A percentile compares a stretch with the other conserved stretches of the same genome.
Conservation (phyloP, 495 filamentous ascomycete genomes). For the Platismatia glauca region DNA sequence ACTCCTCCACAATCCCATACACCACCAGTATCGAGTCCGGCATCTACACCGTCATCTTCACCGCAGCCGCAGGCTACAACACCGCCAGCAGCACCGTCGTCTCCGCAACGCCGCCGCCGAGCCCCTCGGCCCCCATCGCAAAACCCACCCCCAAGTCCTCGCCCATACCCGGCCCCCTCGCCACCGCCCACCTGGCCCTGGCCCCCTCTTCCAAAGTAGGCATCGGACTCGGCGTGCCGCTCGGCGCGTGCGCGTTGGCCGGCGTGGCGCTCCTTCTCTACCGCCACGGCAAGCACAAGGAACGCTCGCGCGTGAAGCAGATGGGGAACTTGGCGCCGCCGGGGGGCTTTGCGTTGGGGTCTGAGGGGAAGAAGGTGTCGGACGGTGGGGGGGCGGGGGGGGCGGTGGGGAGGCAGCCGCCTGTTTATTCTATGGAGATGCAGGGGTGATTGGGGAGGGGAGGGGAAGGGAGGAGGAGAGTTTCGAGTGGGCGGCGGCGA, state of each 20-base stretch:
- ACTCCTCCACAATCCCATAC: background rate
- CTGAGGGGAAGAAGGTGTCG: background rate
- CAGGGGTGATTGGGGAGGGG: background rate
- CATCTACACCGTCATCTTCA: background rate
- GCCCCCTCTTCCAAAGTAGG: background rate
- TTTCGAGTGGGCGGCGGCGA: background rate
- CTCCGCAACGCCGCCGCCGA: background rate
- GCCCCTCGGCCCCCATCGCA: background rate
- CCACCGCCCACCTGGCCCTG: background rate
- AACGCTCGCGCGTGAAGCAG: background rate
- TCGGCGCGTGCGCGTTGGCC: background rate
- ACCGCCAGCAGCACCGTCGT: background rate
- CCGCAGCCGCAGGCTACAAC: background rate
- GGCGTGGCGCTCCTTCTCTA: background rate
- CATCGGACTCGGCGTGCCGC: background rate
- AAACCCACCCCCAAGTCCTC: background rate
- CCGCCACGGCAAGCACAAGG: conserved; percentile 1
- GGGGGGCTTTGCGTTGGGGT: background rate
- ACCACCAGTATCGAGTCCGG: background rate
- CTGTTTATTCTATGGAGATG: background rate
- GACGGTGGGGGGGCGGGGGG: background rate
- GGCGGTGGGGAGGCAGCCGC: background rate
- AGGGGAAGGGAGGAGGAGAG: background rate
- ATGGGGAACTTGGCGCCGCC: background rate
- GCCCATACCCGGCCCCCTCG: background rate